Base-by-base conservation (phyloP, 139 green algal genomes). In the Tetraselmis chui region DNA sequence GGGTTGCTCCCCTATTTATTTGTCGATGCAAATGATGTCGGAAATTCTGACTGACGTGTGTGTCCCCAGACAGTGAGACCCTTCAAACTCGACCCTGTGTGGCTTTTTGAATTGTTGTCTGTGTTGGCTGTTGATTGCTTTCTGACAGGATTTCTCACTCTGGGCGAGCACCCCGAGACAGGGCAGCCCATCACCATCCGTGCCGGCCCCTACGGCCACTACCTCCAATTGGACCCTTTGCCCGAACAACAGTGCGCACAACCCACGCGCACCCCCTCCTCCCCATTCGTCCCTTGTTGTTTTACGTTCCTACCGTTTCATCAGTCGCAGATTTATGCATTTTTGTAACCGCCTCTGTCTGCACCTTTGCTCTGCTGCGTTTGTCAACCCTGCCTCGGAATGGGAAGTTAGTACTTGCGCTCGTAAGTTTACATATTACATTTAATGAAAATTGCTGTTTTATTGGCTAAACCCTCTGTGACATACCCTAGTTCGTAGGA, bases 201-300 rank as follows among this genome's bases (percentile, higher is more conserved):
- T 5, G 29, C 84, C n/a, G 93, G 93, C 1, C 91, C 91, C 18
- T 96, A 92, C 80, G 93, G 45, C 45, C 45, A 18, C 45, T 18
- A 5, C 45, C 45, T 67, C 45, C 45, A 67, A 18, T 18, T 67
- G 11, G 45, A 18, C 18, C 45, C 45, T 18, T 18, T 67, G 45
- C 45, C 45, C 45, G 11, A n/a, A n/a, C n/a, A n/a, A n/a, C n/a
- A n/a, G 11, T 67, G 11, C 11, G 45, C 45, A 18, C 45, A 67
- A 67, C 5, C 45, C 45, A 67, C 45, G 5, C 45, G 11, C 45
- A 5, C 45, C 45, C 45, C 45, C 45, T 18, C 45, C 45, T 18
- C 45, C 45, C 45, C 45, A 67, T 18, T 18, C 45, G n/a, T n/a
- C n/a, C n/a, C n/a, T n/a, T n/a, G n/a, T n/a, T n/a, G n/a, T n/a